These are phyloP conservation scores for Ogataea saltuana DNA, from an alignment of 805 yeast genomes.

Conservation along the genomic window DNA sequence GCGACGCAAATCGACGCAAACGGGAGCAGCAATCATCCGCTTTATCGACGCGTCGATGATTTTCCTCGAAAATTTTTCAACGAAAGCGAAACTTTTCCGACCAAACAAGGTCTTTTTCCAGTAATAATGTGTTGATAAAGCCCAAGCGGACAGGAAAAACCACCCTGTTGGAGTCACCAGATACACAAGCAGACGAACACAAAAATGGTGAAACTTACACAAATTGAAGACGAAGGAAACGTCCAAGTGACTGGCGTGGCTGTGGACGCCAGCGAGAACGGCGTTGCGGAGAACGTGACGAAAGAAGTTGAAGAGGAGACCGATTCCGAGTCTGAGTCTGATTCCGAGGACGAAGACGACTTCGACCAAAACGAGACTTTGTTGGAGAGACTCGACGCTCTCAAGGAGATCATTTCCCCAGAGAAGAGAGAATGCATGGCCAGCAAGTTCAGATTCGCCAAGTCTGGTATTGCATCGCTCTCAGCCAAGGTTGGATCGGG, in stretches of 20 bases:
- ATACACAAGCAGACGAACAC: no score
- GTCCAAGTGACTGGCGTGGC: slow-evolving; percentile 20
- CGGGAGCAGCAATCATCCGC: no score
- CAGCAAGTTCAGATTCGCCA: slow-evolving; percentile 30
- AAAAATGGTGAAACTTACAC: slow-evolving; percentile 82
- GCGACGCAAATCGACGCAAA: no score
- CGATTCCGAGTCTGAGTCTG: slow-evolving; percentile 44
- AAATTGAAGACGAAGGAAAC: slow-evolving; percentile 57
- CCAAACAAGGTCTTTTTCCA: background rate
- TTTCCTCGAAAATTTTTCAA: slow-evolving; percentile 1
- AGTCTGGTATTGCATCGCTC: slow-evolving; percentile 46
- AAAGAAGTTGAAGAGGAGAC: slow-evolving; percentile 37
- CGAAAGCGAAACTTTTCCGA: slow-evolving; percentile 7
- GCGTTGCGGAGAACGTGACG: slow-evolving; percentile 32
- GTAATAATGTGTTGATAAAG: no score
- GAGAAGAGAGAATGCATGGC: slow-evolving; percentile 61
- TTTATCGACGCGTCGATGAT: slow-evolving; percentile 3
- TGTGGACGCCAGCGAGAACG: slow-evolving; percentile 15
- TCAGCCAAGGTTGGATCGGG: slow-evolving; percentile 68
- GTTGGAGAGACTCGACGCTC: slow-evolving; percentile 83
- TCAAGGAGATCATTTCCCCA: slow-evolving; percentile 91
- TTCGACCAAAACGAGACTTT: slow-evolving; percentile 84
- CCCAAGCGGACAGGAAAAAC: background rate
- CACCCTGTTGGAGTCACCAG: background rate
- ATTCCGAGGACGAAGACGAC: slow-evolving; percentile 67